Evolutionary conservation across 148 eudicot genomes (phyloP).

Genomic region (Oxyria digyna): DNA sequence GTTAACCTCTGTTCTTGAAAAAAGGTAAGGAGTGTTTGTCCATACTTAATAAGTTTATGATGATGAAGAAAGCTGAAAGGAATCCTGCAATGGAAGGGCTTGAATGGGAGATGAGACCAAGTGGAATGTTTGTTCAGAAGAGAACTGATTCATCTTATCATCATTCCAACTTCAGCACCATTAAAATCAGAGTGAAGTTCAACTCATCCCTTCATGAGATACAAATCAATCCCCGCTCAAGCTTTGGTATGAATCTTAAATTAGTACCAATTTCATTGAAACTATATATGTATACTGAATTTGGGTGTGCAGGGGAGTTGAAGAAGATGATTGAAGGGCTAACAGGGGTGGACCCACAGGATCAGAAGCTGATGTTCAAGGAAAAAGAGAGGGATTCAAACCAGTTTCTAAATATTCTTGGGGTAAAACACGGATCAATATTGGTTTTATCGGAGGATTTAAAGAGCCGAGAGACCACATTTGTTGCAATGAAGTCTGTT

Average conservation of each 20-base stretch:
- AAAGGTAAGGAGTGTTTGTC: background rate
- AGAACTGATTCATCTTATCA: background rate
- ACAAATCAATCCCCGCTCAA: slow-evolving; percentile 8
- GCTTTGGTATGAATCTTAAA: slow-evolving; percentile 1
- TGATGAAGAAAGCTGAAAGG: slow-evolving; percentile 9
- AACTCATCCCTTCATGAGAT: slow-evolving; percentile 2
- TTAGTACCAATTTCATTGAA: no score
- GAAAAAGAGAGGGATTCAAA: slow-evolving; percentile 63
- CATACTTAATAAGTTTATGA: background rate
- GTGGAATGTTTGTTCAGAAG: slow-evolving; percentile 10
- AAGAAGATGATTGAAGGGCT: slow-evolving; percentile 5
- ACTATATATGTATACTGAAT: no score
- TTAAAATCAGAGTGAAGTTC: background rate
- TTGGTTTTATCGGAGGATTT: slow-evolving; percentile 38
- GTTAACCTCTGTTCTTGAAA: background rate
- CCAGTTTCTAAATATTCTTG: slow-evolving; percentile 43
- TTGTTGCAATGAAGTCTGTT: slow-evolving; percentile 32
- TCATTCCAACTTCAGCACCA: background rate
- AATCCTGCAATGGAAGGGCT: slow-evolving; percentile 2
- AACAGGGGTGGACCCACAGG: slow-evolving; percentile 44
- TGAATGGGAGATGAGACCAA: slow-evolving; percentile 13
- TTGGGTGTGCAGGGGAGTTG: slow-evolving; percentile 10
- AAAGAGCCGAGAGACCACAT: slow-evolving; percentile 28
- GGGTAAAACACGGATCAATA: slow-evolving; percentile 65
- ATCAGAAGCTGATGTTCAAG: slow-evolving; percentile 58